These are phyloP conservation scores for Aureobasidium sp. DNA, from an alignment of 2,329 filamentous ascomycete species.

Conservation along the genomic window DNA sequence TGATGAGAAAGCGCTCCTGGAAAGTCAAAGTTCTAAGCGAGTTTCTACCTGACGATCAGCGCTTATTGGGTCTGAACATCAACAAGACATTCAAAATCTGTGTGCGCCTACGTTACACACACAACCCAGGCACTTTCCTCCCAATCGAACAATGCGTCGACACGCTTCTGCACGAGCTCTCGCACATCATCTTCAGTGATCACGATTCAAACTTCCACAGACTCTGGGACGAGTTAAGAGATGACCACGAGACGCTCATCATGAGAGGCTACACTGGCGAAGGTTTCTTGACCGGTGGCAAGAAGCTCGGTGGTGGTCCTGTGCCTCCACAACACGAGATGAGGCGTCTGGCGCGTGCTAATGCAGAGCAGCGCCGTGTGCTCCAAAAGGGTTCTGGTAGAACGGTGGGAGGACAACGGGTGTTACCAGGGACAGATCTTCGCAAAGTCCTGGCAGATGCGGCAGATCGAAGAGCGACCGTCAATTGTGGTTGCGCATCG, in stretches of 20 bases:
- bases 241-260: constrained; percentile 69
- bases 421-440: constrained; percentile 56
- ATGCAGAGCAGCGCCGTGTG: constrained; percentile 57
- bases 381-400: constrained; percentile 57
- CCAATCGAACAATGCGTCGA: constrained; percentile 73
- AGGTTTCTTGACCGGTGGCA: constrained; percentile 70
- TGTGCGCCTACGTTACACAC: constrained; percentile 67
- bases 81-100: constrained; percentile 72
- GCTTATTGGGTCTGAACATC: constrained; percentile 71
- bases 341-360: constrained; percentile 59
- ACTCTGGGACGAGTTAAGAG: constrained; percentile 80
- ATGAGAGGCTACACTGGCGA: constrained; percentile 85
- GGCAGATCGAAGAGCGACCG: constrained; percentile 55
- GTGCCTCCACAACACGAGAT: constrained; percentile 64
- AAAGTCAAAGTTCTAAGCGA: constrained; percentile 70
- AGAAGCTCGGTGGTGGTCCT: constrained; percentile 58
- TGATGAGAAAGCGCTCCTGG: constrained; percentile 84
- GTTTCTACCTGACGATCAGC: constrained; percentile 68
- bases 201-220: constrained; percentile 77
- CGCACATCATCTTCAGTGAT: constrained; percentile 76
- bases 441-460: constrained; percentile 64
- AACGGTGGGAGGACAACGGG: constrained; percentile 57
- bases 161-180: constrained; percentile 89
- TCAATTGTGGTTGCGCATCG: constrained; percentile 66
- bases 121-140: constrained; percentile 67